Conservation (phyloP, 768 basidiomycete genomes). For the Naematelia aurantialba region DNA sequence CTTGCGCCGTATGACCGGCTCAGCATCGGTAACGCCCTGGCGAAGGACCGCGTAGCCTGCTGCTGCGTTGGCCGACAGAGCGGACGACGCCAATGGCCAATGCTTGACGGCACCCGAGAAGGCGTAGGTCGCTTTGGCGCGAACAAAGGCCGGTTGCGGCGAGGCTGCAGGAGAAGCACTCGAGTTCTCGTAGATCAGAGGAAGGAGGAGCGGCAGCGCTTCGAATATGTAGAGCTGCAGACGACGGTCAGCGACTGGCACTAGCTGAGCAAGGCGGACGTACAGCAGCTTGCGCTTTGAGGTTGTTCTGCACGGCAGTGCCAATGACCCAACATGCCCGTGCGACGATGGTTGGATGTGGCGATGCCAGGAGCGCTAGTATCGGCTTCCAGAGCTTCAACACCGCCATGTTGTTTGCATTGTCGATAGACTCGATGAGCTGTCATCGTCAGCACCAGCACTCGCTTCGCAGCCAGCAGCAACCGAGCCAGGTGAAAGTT, state of each 20-base stretch:
- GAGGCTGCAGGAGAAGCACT: constrained; percentile 21
- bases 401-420: constrained; percentile 50
- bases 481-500: not conserved
- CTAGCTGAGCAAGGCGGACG: constrained; percentile 12
- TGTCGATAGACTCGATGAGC: constrained; percentile 51
- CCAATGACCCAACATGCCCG: constrained; percentile 50
- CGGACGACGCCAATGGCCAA: constrained; percentile 43
- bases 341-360: constrained; percentile 37
- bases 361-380: constrained; percentile 36
- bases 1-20: constrained; percentile 43
- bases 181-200: constrained; percentile 39
- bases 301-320: constrained; percentile 51
- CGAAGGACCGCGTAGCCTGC: constrained; percentile 40
- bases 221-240: constrained; percentile 42
- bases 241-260: not conserved
- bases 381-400: constrained; percentile 50
- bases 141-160: constrained; percentile 26
- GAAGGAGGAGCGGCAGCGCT: constrained; percentile 41
- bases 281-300: constrained; percentile 51
- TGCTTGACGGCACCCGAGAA: constrained; percentile 49
- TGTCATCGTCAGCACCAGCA: constrained; percentile 12
- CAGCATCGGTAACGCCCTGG: constrained; percentile 39
- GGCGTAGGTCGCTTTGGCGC: constrained; percentile 49
- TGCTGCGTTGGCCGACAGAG: constrained; percentile 26
- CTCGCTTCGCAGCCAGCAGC: not conserved